Evolutionary conservation across 1,139 yeast genomes (phyloP), one percentile per base, ranked within the genome.

Genomic region (Taiozyma sp.): DNA sequence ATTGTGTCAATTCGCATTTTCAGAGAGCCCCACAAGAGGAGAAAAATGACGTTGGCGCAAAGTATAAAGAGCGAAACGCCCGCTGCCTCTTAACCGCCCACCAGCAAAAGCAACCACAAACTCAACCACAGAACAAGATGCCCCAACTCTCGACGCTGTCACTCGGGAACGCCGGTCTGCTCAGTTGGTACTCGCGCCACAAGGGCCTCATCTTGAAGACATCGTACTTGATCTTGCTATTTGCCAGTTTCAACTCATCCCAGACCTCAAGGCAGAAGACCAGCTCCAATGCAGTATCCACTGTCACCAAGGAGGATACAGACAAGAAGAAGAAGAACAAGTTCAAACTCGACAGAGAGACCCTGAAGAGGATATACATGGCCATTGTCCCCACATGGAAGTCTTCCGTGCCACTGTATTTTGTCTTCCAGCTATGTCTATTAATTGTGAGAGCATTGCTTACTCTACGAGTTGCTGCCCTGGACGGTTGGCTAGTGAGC

Each of bases 401-500:
- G 32, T 70, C 80, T 2, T 71, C 76, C 1, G 66, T 77, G 8
- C 81, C 81, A 0, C 56, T 68, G 2, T 73, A 72, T 56, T 75
- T 89, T 45, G 57, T 69, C 0, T 61, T 80, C 0, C 96, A 91
- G 66, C 68, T 90, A 8, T 66, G 74, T 0, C 72, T 89, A 28
- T 72, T 90, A 48, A 78, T 88, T 3, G 60, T 78, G 6, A 76
- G 96, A 57, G 95, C 97, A 0, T 68, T 85, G 41, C 71, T 91
- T 41, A 85, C 97, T 2, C 75, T 91, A 48, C 83, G 84, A 62
- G 95, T 90, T 24, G 97, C 97, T 4, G 81, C 85, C 19, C 74
- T 91, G 54, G 98, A 91, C 67, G 97, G 98, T 60, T 75, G 76
- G 62, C 72, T 91, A 49, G 97, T 91, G 6, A 90, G 96, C 0